A percentile compares a stretch with the other conserved stretches of the same genome.
These are phyloP conservation scores for Dorcoceras hygrometricum DNA, from an alignment of 257 asterid genomes.

Conservation along the genomic window DNA sequence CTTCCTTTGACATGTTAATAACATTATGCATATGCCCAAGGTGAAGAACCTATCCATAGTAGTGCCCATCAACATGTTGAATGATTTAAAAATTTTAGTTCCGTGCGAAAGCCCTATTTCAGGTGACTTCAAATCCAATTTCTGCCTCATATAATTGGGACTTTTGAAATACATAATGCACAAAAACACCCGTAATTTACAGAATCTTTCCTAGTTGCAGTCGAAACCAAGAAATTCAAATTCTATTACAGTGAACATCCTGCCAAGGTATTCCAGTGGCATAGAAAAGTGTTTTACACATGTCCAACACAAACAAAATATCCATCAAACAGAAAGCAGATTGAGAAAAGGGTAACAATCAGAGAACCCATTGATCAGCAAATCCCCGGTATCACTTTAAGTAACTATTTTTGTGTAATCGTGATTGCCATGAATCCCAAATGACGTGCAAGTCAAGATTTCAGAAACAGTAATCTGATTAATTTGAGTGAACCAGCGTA, in stretches of 20 bases:
- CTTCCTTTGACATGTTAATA: constrained; percentile 11
- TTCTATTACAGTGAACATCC: not conserved
- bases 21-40: not conserved
- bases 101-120: not conserved
- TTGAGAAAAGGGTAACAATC: not conserved
- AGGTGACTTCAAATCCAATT: not conserved
- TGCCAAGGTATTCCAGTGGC: not conserved
- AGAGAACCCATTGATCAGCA: not conserved
- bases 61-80: not conserved
- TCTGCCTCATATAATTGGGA: not conserved
- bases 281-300: too few relatives aligned
- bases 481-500: not conserved
- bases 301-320: not conserved
- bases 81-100: not conserved
- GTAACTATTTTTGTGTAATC: not conserved
- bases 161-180: not conserved
- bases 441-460: not conserved
- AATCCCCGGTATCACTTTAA: too few relatives aligned
- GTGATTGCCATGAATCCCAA: not conserved
- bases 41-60: constrained; percentile 11
- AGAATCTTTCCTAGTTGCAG: not conserved
- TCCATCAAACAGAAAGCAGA: not conserved
- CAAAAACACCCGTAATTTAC: not conserved
- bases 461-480: not conserved
- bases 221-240: too few relatives aligned